phyloP scores from a whole-genome alignment of 305 asterid genomes.

The Lippia alba region DNA sequence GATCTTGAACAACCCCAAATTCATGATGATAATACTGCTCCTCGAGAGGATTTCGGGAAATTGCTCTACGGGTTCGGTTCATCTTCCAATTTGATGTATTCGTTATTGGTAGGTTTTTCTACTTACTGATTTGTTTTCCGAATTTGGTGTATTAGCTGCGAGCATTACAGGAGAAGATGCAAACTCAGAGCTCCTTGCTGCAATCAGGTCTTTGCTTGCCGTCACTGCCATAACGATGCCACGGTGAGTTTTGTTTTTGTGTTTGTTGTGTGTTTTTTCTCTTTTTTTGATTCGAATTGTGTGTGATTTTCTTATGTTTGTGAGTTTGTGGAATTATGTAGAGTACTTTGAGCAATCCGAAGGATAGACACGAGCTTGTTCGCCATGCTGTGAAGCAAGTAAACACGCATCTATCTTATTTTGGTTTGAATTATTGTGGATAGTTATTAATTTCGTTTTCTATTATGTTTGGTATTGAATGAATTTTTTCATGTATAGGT shows the following conservation, averaged over 20 bases:
- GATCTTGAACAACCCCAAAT: conserved; percentile 32
- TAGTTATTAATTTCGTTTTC: not conserved
- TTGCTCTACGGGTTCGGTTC: conserved; percentile 65
- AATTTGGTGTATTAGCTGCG: conserved; percentile 57
- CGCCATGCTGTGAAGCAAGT: conserved; percentile 86
- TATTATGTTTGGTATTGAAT: conserved; percentile 28
- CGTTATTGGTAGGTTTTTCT: not conserved
- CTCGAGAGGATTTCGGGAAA: conserved; percentile 63
- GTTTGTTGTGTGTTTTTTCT: conserved; percentile 1
- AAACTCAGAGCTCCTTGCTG: conserved; percentile 88
- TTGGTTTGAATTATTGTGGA: conserved; percentile 5
- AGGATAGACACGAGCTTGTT: conserved; percentile 77
- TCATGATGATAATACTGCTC: conserved; percentile 25
- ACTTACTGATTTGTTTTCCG: not conserved
- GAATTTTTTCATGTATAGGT: conserved; percentile 44
- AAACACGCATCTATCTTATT: conserved; percentile 9
- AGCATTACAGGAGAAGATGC: conserved; percentile 89
- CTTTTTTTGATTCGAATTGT: not conserved
- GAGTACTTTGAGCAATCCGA: conserved; percentile 68
- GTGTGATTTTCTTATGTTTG: conserved; percentile 2
- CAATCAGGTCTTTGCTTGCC: conserved; percentile 78
- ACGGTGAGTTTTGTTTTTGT: conserved; percentile 47
- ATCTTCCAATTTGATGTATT: not conserved
- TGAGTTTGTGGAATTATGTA: conserved; percentile 34
- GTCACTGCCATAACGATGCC: conserved; percentile 96